A percentile compares a stretch with the other conserved stretches of the same genome.
Evolutionary conservation across 805 yeast genomes (phyloP).

Genomic region (Priceomyces fermenticarens): DNA sequence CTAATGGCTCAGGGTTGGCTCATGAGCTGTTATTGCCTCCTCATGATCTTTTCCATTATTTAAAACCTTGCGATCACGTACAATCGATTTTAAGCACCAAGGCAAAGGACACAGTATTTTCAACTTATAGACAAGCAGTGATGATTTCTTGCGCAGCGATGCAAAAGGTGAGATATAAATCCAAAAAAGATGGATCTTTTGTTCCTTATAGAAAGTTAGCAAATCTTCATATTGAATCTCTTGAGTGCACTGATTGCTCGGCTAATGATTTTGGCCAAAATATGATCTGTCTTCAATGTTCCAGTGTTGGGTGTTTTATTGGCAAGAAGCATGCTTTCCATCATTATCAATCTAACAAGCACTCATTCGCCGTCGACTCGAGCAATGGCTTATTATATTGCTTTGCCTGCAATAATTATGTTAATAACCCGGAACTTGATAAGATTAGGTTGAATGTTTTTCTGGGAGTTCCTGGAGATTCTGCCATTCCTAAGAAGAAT

Average conservation of each 20-base stretch:
- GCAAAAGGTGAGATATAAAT: conserved; percentile 23
- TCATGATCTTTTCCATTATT: neutral
- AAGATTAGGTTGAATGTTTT: conserved; percentile 36
- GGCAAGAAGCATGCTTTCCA: conserved; percentile 29
- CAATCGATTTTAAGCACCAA: conserved; percentile 45
- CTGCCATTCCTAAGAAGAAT: too few relatives aligned
- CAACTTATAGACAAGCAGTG: conserved; percentile 51
- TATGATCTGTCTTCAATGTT: conserved; percentile 72
- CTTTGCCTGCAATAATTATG: conserved; percentile 72
- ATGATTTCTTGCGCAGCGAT: conserved; percentile 39
- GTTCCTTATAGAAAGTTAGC: conserved; percentile 37
- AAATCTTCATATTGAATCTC: conserved; percentile 39
- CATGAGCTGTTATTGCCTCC: neutral
- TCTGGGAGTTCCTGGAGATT: too few relatives aligned
- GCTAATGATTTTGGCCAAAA: conserved; percentile 40
- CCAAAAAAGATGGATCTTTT: conserved; percentile 35
- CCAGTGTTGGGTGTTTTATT: conserved; percentile 68
- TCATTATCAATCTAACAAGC: conserved; percentile 32
- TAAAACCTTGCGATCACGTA: conserved; percentile 50
- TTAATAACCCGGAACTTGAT: conserved; percentile 60
- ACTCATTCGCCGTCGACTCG: conserved; percentile 55
- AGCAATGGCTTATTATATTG: conserved; percentile 70
- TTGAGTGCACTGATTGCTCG: conserved; percentile 52
- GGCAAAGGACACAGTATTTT: conserved; percentile 47
- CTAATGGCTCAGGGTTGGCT: neutral